Conservation (phyloP, 2,329 filamentous ascomycete species). For the Monosporascus cannonballus region DNA sequence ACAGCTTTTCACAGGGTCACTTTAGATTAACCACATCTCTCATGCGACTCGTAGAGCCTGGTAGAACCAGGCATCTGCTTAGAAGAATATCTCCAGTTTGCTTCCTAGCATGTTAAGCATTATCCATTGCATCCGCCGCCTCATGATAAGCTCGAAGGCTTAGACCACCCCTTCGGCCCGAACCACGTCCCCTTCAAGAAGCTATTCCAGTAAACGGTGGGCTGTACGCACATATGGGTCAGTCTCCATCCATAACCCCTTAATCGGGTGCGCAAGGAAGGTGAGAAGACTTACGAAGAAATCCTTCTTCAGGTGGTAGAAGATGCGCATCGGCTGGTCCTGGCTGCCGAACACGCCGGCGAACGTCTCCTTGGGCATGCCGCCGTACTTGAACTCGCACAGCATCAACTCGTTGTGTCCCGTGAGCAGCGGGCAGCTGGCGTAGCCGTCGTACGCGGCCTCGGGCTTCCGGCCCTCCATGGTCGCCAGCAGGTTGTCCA, state of each 20-base stretch:
- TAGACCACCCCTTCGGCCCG: slow-evolving; percentile 15
- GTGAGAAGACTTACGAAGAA: slow-evolving; percentile 28
- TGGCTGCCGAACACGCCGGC: slow-evolving; percentile 29
- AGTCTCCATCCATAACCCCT: background rate
- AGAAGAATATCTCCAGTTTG: background rate
- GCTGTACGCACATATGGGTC: slow-evolving; percentile 8
- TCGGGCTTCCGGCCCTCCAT: slow-evolving; percentile 28
- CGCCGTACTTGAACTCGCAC: slow-evolving; percentile 42
- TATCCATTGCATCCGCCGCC: background rate
- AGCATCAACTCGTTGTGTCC: slow-evolving; percentile 39
- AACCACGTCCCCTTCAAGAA: slow-evolving; percentile 22
- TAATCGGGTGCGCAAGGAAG: background rate
- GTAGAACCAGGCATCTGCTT: no score
- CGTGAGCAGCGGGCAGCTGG: slow-evolving; percentile 39
- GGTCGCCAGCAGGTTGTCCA: slow-evolving; percentile 32
- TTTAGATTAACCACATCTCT: no score
- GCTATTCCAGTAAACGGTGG: slow-evolving; percentile 23
- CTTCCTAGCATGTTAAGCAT: background rate
- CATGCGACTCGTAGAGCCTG: no score
- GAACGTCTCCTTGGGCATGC: slow-evolving; percentile 40
- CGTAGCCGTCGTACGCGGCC: slow-evolving; percentile 37
- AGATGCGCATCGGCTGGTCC: slow-evolving; percentile 30
- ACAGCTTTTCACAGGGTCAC: no score
- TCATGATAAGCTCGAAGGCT: slow-evolving; percentile 3
- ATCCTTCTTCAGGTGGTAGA: slow-evolving; percentile 40